These are phyloP conservation scores for Apiospora malaysiana DNA, from an alignment of 2,329 filamentous ascomycete genomes.

Conservation along the genomic window DNA sequence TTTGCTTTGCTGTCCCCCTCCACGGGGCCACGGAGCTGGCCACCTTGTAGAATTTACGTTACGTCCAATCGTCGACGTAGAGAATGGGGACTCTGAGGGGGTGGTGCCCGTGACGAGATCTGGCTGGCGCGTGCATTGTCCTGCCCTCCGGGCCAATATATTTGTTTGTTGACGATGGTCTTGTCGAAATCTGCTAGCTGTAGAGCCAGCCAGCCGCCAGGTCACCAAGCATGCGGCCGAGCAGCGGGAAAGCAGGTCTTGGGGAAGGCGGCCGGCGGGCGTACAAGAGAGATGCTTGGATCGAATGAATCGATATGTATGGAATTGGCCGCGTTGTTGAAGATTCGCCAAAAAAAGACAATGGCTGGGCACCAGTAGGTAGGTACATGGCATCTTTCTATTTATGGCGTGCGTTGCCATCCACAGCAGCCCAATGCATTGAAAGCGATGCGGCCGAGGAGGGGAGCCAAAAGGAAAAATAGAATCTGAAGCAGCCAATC, in stretches of 20 bases:
- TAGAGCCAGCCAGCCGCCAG: conserved; percentile 20
- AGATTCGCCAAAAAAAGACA: conserved; percentile 21
- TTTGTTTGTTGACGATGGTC: not conserved
- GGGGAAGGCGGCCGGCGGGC: conserved; percentile 18
- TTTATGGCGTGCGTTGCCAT: conserved; percentile 32
- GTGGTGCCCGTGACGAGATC: not conserved
- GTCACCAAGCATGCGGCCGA: conserved; percentile 2
- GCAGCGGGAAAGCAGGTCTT: conserved; percentile 18
- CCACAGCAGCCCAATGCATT: conserved; percentile 15
- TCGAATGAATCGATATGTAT: conserved; percentile 26
- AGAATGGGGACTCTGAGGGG: not conserved
- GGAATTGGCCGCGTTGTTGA: conserved; percentile 24
- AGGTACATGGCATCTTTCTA: conserved; percentile 29
- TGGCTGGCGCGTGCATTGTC: conserved; percentile 14
- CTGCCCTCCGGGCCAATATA: not conserved
- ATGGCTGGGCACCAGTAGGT: conserved; percentile 19
- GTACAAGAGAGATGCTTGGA: conserved; percentile 23
- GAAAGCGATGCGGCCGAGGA: not conserved
- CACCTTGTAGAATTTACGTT: conserved; percentile 12
- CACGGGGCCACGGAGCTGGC: not conserved
- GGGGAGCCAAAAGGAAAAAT: not conserved
- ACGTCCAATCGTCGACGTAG: conserved; percentile 13
- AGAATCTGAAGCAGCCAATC: conserved; percentile 34
- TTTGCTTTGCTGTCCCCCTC: not conserved
- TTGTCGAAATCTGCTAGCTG: not conserved